Conservation (phyloP, 257 asterid species). For the Linderniella brevidens region DNA sequence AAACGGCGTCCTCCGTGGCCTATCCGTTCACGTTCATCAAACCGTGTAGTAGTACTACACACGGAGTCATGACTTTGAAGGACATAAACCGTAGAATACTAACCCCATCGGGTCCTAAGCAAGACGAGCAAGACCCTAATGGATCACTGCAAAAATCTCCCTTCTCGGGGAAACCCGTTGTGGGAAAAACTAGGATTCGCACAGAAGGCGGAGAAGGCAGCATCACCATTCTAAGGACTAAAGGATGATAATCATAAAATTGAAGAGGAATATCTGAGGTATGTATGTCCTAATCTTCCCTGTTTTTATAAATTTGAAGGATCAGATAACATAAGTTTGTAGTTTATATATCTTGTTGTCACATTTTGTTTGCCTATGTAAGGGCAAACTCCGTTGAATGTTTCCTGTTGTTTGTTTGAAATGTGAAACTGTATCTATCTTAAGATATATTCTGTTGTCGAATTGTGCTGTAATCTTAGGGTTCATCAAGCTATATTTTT, state of each 20-base stretch:
- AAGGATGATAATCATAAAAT: constrained; percentile 24
- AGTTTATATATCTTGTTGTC: no score
- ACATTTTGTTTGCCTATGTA: no score
- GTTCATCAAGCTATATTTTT: no score
- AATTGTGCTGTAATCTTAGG: no score
- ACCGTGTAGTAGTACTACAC: constrained; percentile 64
- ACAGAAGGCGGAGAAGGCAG: constrained; percentile 59
- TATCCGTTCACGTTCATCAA: constrained; percentile 70
- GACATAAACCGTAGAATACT: constrained; percentile 69
- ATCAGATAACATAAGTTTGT: no score
- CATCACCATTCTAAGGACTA: constrained; percentile 61
- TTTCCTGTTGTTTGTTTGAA: no score
- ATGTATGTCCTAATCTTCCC: no score
- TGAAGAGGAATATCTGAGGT: background rate
- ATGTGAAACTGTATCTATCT: no score
- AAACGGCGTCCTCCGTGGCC: constrained; percentile 38
- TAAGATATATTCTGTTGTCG: no score
- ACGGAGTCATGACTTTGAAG: constrained; percentile 68
- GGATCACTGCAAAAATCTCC: constrained; percentile 56
- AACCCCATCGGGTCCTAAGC: constrained; percentile 42
- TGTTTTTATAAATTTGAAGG: no score
- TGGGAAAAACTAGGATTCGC: constrained; percentile 44
- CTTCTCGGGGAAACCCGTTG: constrained; percentile 60
- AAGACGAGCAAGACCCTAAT: constrained; percentile 24
- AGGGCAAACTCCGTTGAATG: no score